Base-by-base conservation (phyloP, 768 basidiomycete species). In the Tricholoma furcatifolium region DNA sequence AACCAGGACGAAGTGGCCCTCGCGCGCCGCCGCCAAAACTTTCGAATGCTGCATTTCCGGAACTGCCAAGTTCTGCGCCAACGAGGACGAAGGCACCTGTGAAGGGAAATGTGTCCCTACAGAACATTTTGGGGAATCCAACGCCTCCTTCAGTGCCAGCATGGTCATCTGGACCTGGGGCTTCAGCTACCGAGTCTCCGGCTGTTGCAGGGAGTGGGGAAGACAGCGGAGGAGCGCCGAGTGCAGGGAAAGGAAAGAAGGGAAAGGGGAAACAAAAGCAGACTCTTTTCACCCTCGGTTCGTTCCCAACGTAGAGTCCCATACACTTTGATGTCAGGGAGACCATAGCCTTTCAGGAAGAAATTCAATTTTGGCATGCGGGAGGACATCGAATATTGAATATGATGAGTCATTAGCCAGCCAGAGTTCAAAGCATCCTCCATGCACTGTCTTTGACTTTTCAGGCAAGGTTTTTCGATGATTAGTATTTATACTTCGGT, bases 201-300 rank as follows among this genome's bases (percentile, higher is more conserved):
- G 15, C 18, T n/a, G 44, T 43, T 20, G 39, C 35, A 45, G 59
- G 51, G 21, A 58, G 35, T 52, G 60, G 45, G 24, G 51, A 3
- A 27, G 27, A 24, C 41, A 17, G 14, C 10, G 43, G 32, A 6
- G 61, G 55, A 17, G 36, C 51, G 3, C 57, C 56, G 12, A 48
- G 57, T 34, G 53, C 53, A 36, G 61, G 59, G 0, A 86, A 82
- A 60, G 82, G 81, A 31, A 89, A 83, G 76, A 92, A 90, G 68
- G 80, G 81, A 0, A 93, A 92, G 64, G 84, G 83, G 1, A 91
- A 92, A 68, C 82, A 84, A 66, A 93, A 93, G 70, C 88, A 93
- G 75, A 92, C 83, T 8, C 67, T 94, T 58, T 93, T 93, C 61
- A 91, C 76, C 10, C 65, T 80, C 51, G 78, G 79, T n/a, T 67